Evolutionary conservation across 306 rosid species (phyloP), one percentile per base, ranked within the genome.

Genomic region (Ceratonia siliqua): DNA sequence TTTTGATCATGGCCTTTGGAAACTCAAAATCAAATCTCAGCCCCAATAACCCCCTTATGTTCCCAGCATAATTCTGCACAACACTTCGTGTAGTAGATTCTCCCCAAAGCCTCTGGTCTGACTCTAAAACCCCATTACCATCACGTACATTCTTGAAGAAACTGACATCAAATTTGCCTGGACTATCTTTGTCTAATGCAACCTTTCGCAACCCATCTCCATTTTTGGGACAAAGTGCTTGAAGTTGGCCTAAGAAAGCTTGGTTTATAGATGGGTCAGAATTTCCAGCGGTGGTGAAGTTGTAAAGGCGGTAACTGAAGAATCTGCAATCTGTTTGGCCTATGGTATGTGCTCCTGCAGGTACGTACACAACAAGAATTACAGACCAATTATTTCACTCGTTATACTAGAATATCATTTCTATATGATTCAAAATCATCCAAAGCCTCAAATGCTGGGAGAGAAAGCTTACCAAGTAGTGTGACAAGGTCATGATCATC

Each of bases 21-120:
- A 92, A 92, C 36, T 90, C 97, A 39, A 35, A 56, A 11, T 82
- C 79, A 79, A 85, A 92, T 78, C 90, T 85, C 8, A 86, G 46
- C 8, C 96, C 91, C 12, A 90, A 36, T 5, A 88, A 56, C 24
- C 90, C 93, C 58, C 86, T 79, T 13, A 86, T 32, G 30, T 0
- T 86, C 3, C 96, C 90, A 0, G 87, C 96, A 62, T 88, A 90
- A 3, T 57, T 82, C 38, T 88, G 80, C 62, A 90, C 88, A 20
- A 85, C 42, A 48, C 36, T 77, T 20, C 64, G 62, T 0, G 92
- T 85, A 14, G 50, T 46, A 27, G 82, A 52, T 36, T 87, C 89
- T 22, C 83, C 89, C 91, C 89, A 88, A 2, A 92, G 81, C 84
- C 92, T 81, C 76, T 88, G 94, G 17, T 90, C 98, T 1, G 96